Evolutionary conservation across 164 flowering plant species (phyloP).

Genomic region (Berberis vulgaris): DNA sequence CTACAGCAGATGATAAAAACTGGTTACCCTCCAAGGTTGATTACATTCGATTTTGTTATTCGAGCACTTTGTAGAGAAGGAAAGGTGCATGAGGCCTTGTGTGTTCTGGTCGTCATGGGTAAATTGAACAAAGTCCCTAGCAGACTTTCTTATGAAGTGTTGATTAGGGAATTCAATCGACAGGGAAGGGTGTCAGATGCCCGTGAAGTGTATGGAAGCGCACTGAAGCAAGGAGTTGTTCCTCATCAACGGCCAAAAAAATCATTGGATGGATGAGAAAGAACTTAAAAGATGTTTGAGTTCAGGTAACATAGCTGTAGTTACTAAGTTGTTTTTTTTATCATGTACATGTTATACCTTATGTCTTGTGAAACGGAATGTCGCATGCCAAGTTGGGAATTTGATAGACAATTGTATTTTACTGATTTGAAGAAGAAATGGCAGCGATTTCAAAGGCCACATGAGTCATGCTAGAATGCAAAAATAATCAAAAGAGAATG

Average conservation of each 20-base stretch:
- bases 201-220: slow-evolving; percentile 36
- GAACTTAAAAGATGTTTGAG: neutral
- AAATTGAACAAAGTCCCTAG: slow-evolving; percentile 20
- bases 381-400: too few species aligned
- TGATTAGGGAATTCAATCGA: slow-evolving; percentile 44
- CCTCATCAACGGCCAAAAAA: slow-evolving; percentile 23
- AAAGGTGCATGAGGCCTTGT: slow-evolving; percentile 36
- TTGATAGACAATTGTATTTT: too few species aligned
- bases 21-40: slow-evolving; percentile 36
- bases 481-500: too few species aligned
- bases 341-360: too few species aligned
- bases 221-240: slow-evolving; percentile 44
- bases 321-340: too few species aligned
- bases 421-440: too few species aligned
- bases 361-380: too few species aligned
- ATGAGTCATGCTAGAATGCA: too few species aligned
- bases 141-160: slow-evolving; percentile 29
- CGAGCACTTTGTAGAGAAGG: slow-evolving; percentile 47
- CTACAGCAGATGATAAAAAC: slow-evolving; percentile 35
- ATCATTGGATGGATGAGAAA: slow-evolving; percentile 6
- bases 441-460: too few species aligned
- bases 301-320: neutral
- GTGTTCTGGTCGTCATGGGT: slow-evolving; percentile 32
- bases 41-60: slow-evolving; percentile 39
- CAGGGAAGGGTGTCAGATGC: slow-evolving; percentile 29